Evolutionary conservation across 768 basidiomycete species (phyloP).

Genomic region (Boletus sp.): DNA sequence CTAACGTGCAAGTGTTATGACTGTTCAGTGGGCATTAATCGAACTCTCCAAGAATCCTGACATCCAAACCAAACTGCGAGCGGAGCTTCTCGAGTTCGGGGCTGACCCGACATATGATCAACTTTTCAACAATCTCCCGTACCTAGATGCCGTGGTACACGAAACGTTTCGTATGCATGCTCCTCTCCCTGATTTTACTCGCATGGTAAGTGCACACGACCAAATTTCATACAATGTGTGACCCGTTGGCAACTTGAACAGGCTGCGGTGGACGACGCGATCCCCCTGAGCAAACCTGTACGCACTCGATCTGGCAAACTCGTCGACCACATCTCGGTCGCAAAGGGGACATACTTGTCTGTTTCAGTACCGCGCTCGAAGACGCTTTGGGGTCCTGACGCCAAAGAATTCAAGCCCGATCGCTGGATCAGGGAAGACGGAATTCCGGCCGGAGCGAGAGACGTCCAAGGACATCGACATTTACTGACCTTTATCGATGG

Average conservation of each 20-base stretch:
- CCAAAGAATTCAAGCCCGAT: slow-evolving; percentile 58
- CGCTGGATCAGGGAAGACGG: slow-evolving; percentile 52
- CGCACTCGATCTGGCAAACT: slow-evolving; percentile 39
- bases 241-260: slow-evolving; percentile 22
- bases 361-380: slow-evolving; percentile 45
- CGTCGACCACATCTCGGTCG: slow-evolving; percentile 41
- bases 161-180: slow-evolving; percentile 48
- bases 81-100: slow-evolving; percentile 46
- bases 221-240: neutral
- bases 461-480: slow-evolving; percentile 49
- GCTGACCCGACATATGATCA: slow-evolving; percentile 56
- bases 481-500: slow-evolving; percentile 53
- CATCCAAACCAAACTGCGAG: slow-evolving; percentile 47
- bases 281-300: slow-evolving; percentile 57
- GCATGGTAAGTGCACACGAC: slow-evolving; percentile 7
- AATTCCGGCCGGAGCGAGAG: slow-evolving; percentile 34
- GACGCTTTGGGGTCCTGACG: slow-evolving; percentile 59
- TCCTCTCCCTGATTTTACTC: slow-evolving; percentile 29
- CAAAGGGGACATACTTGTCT: slow-evolving; percentile 45
- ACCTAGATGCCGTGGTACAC: slow-evolving; percentile 51
- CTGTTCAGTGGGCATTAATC: slow-evolving; percentile 49
- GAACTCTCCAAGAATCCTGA: slow-evolving; percentile 48
- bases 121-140: slow-evolving; percentile 48
- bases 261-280: slow-evolving; percentile 52
- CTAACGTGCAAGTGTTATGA: neutral